Evolutionary conservation across 805 yeast genomes (phyloP).

Genomic region (Monosporozyma aquatica): DNA sequence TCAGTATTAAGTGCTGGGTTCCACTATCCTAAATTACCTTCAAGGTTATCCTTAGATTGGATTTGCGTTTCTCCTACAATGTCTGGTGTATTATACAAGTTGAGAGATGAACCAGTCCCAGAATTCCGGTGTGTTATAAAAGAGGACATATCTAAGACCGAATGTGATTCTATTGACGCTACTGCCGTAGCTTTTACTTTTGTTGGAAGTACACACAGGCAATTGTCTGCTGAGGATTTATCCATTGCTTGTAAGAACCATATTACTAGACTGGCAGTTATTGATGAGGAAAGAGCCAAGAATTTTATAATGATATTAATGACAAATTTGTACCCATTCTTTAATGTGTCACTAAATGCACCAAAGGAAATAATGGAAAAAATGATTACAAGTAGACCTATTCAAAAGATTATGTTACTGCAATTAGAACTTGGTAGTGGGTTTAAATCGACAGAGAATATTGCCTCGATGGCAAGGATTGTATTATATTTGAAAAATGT

Average conservation of each 20-base stretch:
- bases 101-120: constrained; percentile 12
- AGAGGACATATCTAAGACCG: constrained; percentile 10
- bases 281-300: constrained; percentile 21
- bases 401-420: constrained; percentile 28
- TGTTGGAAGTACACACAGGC: constrained; percentile 29
- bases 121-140: constrained; percentile 16
- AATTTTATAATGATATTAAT: constrained; percentile 21
- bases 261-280: constrained; percentile 14
- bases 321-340: constrained; percentile 25
- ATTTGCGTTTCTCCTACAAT: constrained; percentile 27
- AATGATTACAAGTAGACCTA: constrained; percentile 29
- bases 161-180: constrained; percentile 21
- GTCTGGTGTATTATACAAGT: constrained; percentile 25
- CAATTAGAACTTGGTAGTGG: constrained; percentile 29
- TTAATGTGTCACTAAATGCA: constrained; percentile 30
- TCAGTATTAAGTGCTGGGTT: constrained; percentile 27
- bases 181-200: constrained; percentile 30
- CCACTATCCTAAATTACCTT: constrained; percentile 18
- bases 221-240: constrained; percentile 29
- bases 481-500: constrained; percentile 27
- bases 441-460: constrained; percentile 17
- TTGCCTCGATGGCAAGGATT: constrained; percentile 28
- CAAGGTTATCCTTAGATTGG: constrained; percentile 23
- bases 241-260: constrained; percentile 29
- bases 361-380: constrained; percentile 30